Conservation (phyloP, 2,329 filamentous ascomycete species). For the Penicillium sp. region DNA sequence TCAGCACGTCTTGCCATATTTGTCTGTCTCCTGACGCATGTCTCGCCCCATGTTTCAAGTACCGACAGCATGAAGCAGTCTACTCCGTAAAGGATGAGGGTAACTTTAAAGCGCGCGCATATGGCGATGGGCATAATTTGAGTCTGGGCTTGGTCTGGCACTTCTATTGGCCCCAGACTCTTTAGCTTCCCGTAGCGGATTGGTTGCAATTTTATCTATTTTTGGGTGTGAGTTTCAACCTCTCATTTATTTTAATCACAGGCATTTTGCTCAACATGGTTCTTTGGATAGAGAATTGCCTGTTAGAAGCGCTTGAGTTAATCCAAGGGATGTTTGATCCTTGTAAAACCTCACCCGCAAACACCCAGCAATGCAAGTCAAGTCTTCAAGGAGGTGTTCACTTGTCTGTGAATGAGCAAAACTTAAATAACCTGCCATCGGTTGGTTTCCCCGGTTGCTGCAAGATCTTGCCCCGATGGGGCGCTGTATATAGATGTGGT, state of each 20-base stretch:
- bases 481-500: conserved; percentile 7
- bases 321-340: neutral
- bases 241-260: neutral
- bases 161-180: neutral
- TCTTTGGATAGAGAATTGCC: neutral
- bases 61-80: neutral
- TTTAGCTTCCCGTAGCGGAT: conserved; percentile 9
- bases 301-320: neutral
- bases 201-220: conserved; percentile 6
- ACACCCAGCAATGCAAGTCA: conserved; percentile 8
- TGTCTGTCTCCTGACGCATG: conserved; percentile 1
- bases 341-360: conserved; percentile 2
- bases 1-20: neutral
- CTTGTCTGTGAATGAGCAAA: conserved; percentile 4
- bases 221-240: neutral
- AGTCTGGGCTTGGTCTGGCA: conserved; percentile 5
- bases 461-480: conserved; percentile 11
- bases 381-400: conserved; percentile 3
- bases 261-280: neutral
- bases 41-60: conserved; percentile 15
- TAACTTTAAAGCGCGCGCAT: conserved; percentile 12
- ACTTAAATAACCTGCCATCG: conserved; percentile 4
- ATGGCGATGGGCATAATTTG: conserved; percentile 1
- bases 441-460: conserved; percentile 13
- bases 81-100: neutral